Evolutionary conservation across 371 early-diverging fungal species (phyloP), one percentile per base, ranked within the genome.

Genomic region (Mucor lusitanicus): DNA sequence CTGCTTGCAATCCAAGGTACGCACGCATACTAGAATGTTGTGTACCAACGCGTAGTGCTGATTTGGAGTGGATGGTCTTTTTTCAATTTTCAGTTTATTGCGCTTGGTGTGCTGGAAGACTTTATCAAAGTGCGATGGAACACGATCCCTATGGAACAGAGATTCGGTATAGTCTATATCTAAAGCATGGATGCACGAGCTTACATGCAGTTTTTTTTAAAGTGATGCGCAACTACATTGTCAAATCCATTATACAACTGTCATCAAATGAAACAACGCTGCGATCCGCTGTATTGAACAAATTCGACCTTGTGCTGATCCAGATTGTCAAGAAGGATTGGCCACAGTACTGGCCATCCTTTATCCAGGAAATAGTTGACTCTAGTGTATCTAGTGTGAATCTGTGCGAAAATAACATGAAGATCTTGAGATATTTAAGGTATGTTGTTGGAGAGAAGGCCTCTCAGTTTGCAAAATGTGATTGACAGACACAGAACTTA

Each of bases 251-350:
- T 59, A 88, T 97, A 64, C 87, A 90, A 53, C 84, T 85, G 17
- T 90, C 96, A 5, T 90, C 91, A 0, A 88, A 92, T 50, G 95
- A 94, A 71, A 76, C 80, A 13, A 75, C 83, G 15, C 77, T 93
- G n/a, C 76, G 80, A 33, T 79, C 79, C 42, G 87, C 88, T 5
- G 88, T 89, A 56, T 76, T 97, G 30, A 85, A 80, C 70, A 97
- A 96, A 77, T 87, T 98, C 37, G 95, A 98, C 80, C 72, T 94
- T 74, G 92, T 94, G 4, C 78, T 98, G 32, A 97, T 98, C 0
- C 95, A 97, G 89, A 96, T 99, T 37, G 81, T 99, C 64, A 99
- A 99, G 82, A 96, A 98, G 73, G 99, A 99, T 69, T 99, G 99
- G 99, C 99, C 99, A 4, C 91, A 93, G 63, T 92, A 96, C 73